Percentiles rank a stretch among this genome's conserved stretches.
These are phyloP conservation scores for Lantana camara DNA, from an alignment of 257 asterid genomes.

Conservation along the genomic window DNA sequence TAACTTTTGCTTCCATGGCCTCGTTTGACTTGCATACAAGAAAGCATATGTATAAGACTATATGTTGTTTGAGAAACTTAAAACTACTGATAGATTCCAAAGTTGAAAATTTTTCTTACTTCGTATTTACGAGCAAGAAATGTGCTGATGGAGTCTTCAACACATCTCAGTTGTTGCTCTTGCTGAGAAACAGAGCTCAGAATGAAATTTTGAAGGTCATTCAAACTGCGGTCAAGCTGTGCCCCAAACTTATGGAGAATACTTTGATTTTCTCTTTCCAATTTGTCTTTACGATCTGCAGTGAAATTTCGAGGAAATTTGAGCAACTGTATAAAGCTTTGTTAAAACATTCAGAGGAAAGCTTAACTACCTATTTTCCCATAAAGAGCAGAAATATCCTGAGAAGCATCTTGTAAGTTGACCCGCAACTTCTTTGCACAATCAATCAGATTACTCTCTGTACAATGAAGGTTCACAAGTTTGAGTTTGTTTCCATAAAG, in stretches of 20 bases:
- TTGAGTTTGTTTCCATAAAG: conserved; percentile 8
- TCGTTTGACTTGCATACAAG: conserved; percentile 46
- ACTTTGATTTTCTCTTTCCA: conserved; percentile 66
- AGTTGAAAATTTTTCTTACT: conserved; percentile 41
- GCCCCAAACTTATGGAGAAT: conserved; percentile 60
- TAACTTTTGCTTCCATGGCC: conserved; percentile 63
- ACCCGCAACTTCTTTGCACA: conserved; percentile 65
- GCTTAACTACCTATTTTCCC: conserved; percentile 58
- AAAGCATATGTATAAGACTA: conserved; percentile 20
- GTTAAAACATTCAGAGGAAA: conserved; percentile 3
- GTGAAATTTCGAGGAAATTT: conserved; percentile 23
- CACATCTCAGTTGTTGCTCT: conserved; percentile 60
- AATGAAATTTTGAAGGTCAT: conserved; percentile 61
- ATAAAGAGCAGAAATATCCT: conserved; percentile 64
- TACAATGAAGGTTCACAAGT: conserved; percentile 26
- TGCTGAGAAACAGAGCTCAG: conserved; percentile 64
- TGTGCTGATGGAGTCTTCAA: conserved; percentile 47
- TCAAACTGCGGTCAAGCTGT: conserved; percentile 61
- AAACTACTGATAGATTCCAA: background rate
- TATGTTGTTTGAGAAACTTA: conserved; percentile 23
- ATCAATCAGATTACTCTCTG: conserved; percentile 64
- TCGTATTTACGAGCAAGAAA: conserved; percentile 65
- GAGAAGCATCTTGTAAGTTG: conserved; percentile 66
- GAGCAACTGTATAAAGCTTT: background rate
- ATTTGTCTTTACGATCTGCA: conserved; percentile 72